Evolutionary conservation across 2,329 filamentous ascomycete genomes (phyloP).

Genomic region (Colletotrichum sp.): DNA sequence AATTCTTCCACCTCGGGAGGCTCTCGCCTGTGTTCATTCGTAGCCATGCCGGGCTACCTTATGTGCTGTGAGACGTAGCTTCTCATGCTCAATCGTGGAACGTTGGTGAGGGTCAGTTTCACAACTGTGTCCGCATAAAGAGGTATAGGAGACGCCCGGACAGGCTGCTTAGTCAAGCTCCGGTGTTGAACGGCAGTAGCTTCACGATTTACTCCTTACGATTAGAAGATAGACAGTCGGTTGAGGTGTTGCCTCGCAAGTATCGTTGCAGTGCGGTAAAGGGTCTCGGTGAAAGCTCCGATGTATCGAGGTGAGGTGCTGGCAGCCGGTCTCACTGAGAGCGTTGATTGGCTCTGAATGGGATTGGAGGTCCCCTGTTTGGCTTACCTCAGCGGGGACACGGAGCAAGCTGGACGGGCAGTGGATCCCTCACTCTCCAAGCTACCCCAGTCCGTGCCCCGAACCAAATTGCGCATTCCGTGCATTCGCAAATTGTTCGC

Average conservation of each 20-base stretch:
- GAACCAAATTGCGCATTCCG: slow-evolving; percentile 6
- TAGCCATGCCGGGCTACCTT: slow-evolving; percentile 26
- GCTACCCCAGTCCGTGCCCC: slow-evolving; percentile 8
- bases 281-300: background rate
- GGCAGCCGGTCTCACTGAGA: background rate
- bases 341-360: background rate
- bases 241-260: background rate
- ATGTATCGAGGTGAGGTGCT: background rate
- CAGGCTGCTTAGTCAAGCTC: background rate
- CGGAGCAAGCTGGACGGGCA: background rate
- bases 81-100: slow-evolving; percentile 2
- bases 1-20: slow-evolving; percentile 45
- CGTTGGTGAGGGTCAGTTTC: background rate
- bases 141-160: background rate
- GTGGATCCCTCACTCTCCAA: background rate
- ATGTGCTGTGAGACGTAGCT: background rate
- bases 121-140: background rate
- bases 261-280: background rate
- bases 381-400: slow-evolving; percentile 2
- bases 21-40: background rate
- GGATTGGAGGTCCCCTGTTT: background rate
- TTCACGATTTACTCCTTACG: background rate
- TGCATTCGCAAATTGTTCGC: slow-evolving; percentile 13
- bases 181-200: background rate
- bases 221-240: background rate